Base-by-base conservation (phyloP, 192 early-diverging fungal species). In the Coemansia sp. region DNA sequence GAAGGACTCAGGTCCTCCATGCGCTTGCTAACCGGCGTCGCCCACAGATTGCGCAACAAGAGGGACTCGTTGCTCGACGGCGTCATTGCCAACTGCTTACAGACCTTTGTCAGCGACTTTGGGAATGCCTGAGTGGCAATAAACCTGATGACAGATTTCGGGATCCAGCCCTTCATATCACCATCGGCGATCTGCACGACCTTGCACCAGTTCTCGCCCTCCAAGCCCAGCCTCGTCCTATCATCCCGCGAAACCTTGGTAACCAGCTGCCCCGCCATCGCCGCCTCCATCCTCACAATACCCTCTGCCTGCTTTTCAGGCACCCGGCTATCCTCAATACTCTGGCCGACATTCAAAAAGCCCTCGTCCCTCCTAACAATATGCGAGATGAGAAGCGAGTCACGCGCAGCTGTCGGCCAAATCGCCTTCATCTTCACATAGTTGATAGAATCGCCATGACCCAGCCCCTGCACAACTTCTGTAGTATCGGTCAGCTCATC, bases 71-170 rank as follows among this genome's bases (percentile, higher is more conserved):
- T 5, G 48, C 64, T 21, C 5, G 68, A 66, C 8, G 75, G 65
- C 39, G 78, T 58, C 5, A 2, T 21, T 3, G 72, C 62, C 34
- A 85, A 37, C 76, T 76, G 75, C 21, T 45, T 57, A 46, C 73
- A 75, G 11, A 81, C 84, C 66, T 85, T 85, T n/a, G 66, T 69
- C 61, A 85, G 74, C 38, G 84, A 85, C 21, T 71, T 73, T 27
- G 84, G 84, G 63, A 85, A 64, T 0, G 84, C 84, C 69, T 85
- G 76, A 1, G 79, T 82, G 59, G 84, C 84, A 53, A 85, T 70
- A 51, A 85, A 85, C 68, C 76, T 75, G 50, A 85, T 73, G 9
- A 85, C 84, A 17, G 74, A 74, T 34, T 70, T 74, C 0, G 84
- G 84, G 25, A 85, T 74, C 80, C 84, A 82, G 29, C 84, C 84